A percentile compares a stretch with the other conserved stretches of the same genome.
Conservation (phyloP, 345 rosid species). For the Reutealis trisperma region DNA sequence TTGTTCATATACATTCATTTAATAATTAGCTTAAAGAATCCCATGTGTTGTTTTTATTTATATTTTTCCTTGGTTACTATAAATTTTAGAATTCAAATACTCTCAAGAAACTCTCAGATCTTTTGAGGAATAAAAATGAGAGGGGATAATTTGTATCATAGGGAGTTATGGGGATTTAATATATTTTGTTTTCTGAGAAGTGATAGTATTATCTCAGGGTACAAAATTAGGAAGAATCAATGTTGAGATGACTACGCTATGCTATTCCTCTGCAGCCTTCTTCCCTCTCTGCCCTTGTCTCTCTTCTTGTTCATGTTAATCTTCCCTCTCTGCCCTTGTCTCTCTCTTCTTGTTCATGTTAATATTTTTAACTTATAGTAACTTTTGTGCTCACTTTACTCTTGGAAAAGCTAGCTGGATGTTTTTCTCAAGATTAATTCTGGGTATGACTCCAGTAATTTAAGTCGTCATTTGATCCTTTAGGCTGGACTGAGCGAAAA, state of each 20-base stretch:
- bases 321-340: neutral
- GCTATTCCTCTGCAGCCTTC: too few species aligned
- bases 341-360: neutral
- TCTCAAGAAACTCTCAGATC: neutral
- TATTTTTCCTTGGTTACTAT: neutral
- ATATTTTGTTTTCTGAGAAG: too few species aligned
- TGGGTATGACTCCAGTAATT: neutral
- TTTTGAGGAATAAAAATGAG: neutral
- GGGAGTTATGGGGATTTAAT: neutral
- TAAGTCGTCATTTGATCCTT: neutral
- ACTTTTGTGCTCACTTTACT: neutral
- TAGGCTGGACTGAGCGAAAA: neutral
- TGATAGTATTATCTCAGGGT: neutral
- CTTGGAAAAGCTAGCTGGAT: neutral
- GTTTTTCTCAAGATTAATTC: neutral
- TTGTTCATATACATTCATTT: neutral
- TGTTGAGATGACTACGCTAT: neutral
- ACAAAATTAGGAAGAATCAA: neutral
- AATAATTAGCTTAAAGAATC: neutral
- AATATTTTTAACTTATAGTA: neutral
- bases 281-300: neutral
- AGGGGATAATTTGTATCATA: neutral
- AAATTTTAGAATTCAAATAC: neutral
- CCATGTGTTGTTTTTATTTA: neutral
- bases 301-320: neutral